These are phyloP conservation scores for Xylaria sp. DNA, from an alignment of 2,329 filamentous ascomycete species.

Conservation along the genomic window DNA sequence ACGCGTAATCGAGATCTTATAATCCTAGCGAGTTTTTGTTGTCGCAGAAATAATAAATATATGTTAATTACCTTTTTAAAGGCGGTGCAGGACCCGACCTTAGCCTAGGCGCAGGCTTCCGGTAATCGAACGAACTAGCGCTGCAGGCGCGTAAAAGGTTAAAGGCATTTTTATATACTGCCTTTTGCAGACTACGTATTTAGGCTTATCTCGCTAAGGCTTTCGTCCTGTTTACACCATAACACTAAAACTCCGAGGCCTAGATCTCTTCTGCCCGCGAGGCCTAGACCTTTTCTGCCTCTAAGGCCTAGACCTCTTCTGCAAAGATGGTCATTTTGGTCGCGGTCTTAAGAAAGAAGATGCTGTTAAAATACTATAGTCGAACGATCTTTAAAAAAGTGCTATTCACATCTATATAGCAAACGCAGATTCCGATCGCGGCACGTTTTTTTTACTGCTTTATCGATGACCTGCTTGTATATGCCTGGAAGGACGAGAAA, in stretches of 20 bases:
- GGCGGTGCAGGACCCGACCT: too few species aligned
- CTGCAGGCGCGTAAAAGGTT: too few species aligned
- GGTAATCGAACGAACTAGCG: too few species aligned
- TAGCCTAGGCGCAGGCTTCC: too few species aligned
- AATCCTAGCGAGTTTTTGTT: too few species aligned
- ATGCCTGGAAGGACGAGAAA: conserved; percentile 62
- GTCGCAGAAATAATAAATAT: too few species aligned
- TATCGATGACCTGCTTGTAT: too few species aligned
- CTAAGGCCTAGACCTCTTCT: conserved; percentile 77
- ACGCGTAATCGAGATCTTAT: too few species aligned
- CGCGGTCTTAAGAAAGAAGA: conserved; percentile 79
- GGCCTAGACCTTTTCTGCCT: too few species aligned
- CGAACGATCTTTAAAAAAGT: conserved; percentile 71
- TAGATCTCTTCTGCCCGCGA: too few species aligned
- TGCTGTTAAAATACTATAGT: conserved; percentile 71
- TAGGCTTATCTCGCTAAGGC: conserved; percentile 62
- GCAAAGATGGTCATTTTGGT: conserved; percentile 81
- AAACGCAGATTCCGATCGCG: conserved; percentile 63
- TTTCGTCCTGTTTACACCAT: conserved; percentile 58
- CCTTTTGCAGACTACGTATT: conserved; percentile 49
- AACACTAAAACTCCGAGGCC: conserved; percentile 51
- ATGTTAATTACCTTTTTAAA: too few species aligned
- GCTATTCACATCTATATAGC: conserved; percentile 81
- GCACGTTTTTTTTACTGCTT: too few species aligned
- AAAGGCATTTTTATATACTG: conserved; percentile 44